Conservation (phyloP, 306 rosid genomes). For the Cucurbita argyrosperma region DNA sequence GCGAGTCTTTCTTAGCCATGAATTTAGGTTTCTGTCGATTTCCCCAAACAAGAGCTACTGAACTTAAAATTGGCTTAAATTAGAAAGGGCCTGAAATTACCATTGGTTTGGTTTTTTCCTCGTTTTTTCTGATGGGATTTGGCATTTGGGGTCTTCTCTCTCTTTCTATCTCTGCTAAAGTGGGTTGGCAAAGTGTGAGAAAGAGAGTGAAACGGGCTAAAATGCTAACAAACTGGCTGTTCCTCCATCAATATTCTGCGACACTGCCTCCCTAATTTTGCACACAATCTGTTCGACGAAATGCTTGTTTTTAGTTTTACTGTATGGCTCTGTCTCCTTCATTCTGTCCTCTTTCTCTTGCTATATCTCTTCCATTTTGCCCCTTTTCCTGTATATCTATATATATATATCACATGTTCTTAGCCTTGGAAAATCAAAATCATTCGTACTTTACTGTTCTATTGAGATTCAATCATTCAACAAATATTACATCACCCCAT, state of each 20-base stretch:
- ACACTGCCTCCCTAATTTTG: constrained; percentile 33
- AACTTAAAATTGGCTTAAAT: not conserved
- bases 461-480: constrained; percentile 18
- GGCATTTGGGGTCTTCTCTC: not conserved
- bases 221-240: constrained; percentile 23
- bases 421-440: not conserved
- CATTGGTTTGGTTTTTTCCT: not conserved
- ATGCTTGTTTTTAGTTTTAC: not conserved
- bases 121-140: not conserved
- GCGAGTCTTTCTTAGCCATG: not conserved
- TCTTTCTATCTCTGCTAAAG: not conserved
- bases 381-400: not conserved
- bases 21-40: not conserved
- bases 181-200: constrained; percentile 87
- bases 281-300: not conserved
- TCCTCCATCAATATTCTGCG: constrained; percentile 16
- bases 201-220: constrained; percentile 68
- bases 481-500: constrained; percentile 2
- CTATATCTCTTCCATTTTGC: constrained; percentile 23
- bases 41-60: not conserved
- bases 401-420: constrained; percentile 4
- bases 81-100: not conserved
- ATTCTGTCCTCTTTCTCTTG: not conserved
- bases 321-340: constrained; percentile 7
- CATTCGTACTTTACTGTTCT: constrained; percentile 29